Base-by-base conservation (phyloP, 202 grass and related monocot species). In the Zizania palustris region DNA sequence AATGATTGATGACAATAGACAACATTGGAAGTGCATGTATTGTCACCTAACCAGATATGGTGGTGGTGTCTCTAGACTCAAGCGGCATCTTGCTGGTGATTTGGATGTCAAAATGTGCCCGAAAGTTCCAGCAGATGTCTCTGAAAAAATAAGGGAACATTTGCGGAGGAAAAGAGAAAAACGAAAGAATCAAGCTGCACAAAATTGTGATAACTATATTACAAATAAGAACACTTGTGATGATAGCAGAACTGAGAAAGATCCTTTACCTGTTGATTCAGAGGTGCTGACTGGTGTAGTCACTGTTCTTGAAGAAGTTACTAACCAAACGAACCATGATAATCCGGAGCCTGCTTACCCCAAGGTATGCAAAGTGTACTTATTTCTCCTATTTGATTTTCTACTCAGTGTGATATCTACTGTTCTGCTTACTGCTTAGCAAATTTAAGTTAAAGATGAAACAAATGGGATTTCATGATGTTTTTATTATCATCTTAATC, bases 41-140 rank as follows among this genome's bases (percentile, higher is more conserved):
- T 97, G 93, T 42, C 85, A 88, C 38, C 51, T 97, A 67, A 89
- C 84, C 51, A 86, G 93, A 75, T 89, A 84, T 79, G 90, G 90
- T 59, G 93, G 93, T 78, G 93, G 90, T 56, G 85, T 97, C 2
- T 93, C 93, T 88, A 86, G 93, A 71, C 90, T 97, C 62, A 97
- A 93, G 73, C 78, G 85, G 2, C 93, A 97, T 78, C 85, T 97
- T 83, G 88, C 90, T 87, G 90, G 90, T 97, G 82, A 89, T 80
- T 83, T 80, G 38, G 85, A 97, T 82, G 93, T 97, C 73, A 87
- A 75, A 67, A 92, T 90, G 74, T 97, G 93, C 35, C 85, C 88
- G 49, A 89, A 81, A 50, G 90, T 87, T 83, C 93, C 93, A 72
- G 60, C 65, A 45, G 63, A 87, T 0, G 78, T 97, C 34, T 63